phyloP scores from a whole-genome alignment of 768 basidiomycete species.

The Favolaschia claudopus region DNA sequence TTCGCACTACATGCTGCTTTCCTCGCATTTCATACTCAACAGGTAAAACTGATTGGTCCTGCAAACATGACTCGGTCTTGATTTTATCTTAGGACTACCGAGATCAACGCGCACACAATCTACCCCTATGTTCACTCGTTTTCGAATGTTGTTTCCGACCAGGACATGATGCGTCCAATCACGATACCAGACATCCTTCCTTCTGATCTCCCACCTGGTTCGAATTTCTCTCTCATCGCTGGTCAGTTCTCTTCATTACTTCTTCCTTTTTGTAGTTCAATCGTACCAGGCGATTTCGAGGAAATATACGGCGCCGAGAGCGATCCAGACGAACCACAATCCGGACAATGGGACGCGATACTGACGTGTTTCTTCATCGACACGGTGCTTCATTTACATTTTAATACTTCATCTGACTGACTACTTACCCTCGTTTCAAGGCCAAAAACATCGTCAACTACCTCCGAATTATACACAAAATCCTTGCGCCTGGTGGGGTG shows the following conservation, averaged over 20 bases:
- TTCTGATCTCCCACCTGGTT: constrained; percentile 66
- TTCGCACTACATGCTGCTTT: constrained; percentile 92
- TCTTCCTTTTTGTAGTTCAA: constrained; percentile 5
- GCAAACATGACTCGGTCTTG: background rate
- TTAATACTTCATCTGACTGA: background rate
- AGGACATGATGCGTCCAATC: constrained; percentile 70
- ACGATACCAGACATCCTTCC: constrained; percentile 87
- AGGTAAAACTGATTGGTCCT: constrained; percentile 52
- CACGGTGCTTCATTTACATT: constrained; percentile 60
- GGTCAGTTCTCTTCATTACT: constrained; percentile 50
- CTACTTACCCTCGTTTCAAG: constrained; percentile 49
- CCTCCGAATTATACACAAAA: constrained; percentile 82
- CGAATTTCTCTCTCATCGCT: constrained; percentile 86
- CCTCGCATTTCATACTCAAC: constrained; percentile 90
- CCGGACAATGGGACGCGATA: constrained; percentile 86
- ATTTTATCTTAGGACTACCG: constrained; percentile 57
- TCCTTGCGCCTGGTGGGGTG: constrained; percentile 85
- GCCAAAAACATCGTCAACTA: constrained; percentile 94
- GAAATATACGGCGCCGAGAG: constrained; percentile 81
- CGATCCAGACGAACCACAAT: constrained; percentile 67
- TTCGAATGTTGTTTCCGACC: constrained; percentile 73
- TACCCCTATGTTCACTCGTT: constrained; percentile 94
- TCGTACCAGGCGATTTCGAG: constrained; percentile 82
- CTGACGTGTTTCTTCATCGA: constrained; percentile 98
- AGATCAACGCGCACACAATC: constrained; percentile 73